Evolutionary conservation across 179 eudicot genomes (phyloP).

Genomic region (Beta macrorhiza): DNA sequence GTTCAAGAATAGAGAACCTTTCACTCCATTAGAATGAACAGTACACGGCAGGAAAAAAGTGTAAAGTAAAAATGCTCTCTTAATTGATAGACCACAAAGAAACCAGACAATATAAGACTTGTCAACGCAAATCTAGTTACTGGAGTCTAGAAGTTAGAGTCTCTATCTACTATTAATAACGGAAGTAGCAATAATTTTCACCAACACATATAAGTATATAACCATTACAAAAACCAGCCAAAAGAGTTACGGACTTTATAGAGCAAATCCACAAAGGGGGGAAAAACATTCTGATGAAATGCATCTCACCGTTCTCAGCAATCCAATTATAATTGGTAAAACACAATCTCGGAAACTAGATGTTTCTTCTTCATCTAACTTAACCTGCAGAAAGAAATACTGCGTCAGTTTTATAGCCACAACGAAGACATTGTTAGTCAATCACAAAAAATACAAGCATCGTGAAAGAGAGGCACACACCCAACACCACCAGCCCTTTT

Average conservation of each 20-base stretch:
- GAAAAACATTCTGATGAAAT: background rate
- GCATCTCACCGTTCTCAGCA: constrained; percentile 87
- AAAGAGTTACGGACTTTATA: background rate
- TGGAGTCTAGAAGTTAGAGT: no score
- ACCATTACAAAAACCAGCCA: background rate
- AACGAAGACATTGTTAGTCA: background rate
- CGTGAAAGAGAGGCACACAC: background rate
- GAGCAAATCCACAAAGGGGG: background rate
- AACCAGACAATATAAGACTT: background rate
- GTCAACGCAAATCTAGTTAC: background rate
- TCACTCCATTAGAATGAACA: background rate
- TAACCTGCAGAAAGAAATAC: constrained; percentile 46
- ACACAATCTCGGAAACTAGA: constrained; percentile 75
- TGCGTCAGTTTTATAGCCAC: constrained; percentile 14
- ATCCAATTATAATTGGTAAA: constrained; percentile 81
- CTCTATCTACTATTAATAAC: background rate
- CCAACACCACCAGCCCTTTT: background rate
- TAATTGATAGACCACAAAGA: background rate
- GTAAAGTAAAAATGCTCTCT: background rate
- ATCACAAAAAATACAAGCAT: background rate
- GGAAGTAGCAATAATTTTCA: background rate
- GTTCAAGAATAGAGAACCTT: background rate
- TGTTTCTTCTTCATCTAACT: constrained; percentile 64
- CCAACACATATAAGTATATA: background rate
- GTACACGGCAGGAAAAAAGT: background rate